These are phyloP conservation scores for Sporothrix euskadiensis DNA, from an alignment of 2,329 filamentous ascomycete genomes.

Conservation along the genomic window DNA sequence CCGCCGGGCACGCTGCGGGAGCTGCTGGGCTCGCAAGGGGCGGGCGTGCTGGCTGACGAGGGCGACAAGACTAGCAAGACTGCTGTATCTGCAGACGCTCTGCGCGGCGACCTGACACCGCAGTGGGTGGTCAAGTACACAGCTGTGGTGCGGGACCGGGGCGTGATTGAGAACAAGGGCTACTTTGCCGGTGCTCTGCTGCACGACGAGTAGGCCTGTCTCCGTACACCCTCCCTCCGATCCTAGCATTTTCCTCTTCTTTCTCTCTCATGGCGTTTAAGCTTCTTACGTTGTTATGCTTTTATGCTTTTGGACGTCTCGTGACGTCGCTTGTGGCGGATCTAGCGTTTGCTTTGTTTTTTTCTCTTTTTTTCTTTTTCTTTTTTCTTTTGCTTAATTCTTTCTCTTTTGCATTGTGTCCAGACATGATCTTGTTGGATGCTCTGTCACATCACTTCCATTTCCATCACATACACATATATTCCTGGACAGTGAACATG, in stretches of 20 bases:
- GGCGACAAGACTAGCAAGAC: conserved; percentile 31
- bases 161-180: conserved; percentile 97
- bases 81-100: conserved; percentile 47
- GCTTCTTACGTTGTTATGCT: neutral
- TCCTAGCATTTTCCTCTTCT: neutral
- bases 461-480: neutral
- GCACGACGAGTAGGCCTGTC: conserved; percentile 41
- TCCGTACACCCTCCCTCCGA: neutral
- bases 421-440: conserved; percentile 27
- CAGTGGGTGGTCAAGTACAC: conserved; percentile 98
- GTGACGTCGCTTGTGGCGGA: neutral
- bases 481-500: neutral
- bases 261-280: neutral
- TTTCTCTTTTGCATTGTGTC: conserved; percentile 32
- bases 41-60: conserved; percentile 65
- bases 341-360: conserved; percentile 28
- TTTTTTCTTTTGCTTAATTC: conserved; percentile 30
- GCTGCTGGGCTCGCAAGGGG: conserved; percentile 72
- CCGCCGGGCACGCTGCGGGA: conserved; percentile 82
- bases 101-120: conserved; percentile 77
- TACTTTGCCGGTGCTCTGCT: conserved; percentile 89
- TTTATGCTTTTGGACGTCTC: conserved; percentile 19
- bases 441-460: neutral
- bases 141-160: conserved; percentile 87
- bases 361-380: conserved; percentile 30